These are phyloP conservation scores for Metschnikowia baotianmanensis DNA, from an alignment of 805 yeast genomes.

Conservation along the genomic window DNA sequence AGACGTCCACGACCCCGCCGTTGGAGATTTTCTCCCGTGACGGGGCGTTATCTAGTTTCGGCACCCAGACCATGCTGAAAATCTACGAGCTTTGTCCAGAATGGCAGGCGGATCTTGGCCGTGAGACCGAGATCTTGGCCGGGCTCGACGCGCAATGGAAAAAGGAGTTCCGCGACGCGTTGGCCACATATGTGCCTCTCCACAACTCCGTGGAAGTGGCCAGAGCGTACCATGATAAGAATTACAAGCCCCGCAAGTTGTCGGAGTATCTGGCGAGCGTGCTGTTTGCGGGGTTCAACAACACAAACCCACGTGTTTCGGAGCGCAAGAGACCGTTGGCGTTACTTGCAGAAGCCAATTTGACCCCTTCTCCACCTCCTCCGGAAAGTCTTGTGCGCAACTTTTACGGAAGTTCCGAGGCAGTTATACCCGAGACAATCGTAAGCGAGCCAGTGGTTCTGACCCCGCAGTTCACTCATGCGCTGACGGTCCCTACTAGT, in stretches of 20 bases:
- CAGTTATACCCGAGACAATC: neutral
- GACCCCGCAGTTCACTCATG: slow-evolving; percentile 7
- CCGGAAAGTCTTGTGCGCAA: neutral
- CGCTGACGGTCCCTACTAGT: slow-evolving; percentile 12
- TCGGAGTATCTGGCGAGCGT: slow-evolving; percentile 38
- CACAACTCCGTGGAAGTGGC: slow-evolving; percentile 30
- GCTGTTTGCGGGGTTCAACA: slow-evolving; percentile 37
- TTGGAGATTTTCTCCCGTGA: slow-evolving; percentile 29
- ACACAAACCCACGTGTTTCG: neutral
- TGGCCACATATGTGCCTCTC: slow-evolving; percentile 28
- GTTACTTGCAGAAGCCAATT: neutral
- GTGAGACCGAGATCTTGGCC: slow-evolving; percentile 25
- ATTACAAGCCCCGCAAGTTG: slow-evolving; percentile 31
- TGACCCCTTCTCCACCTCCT: slow-evolving; percentile 8
- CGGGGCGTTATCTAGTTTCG: slow-evolving; percentile 26
- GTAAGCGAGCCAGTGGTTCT: neutral
- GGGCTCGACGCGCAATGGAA: slow-evolving; percentile 34
- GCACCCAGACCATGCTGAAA: slow-evolving; percentile 25
- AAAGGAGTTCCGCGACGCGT: slow-evolving; percentile 26
- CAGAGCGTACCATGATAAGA: slow-evolving; percentile 23
- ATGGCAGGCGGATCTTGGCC: slow-evolving; percentile 33
- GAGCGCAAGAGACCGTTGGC: neutral
- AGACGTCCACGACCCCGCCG: neutral
- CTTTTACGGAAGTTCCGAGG: neutral
- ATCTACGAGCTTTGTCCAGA: slow-evolving; percentile 30